A percentile compares a stretch with the other conserved stretches of the same genome.
Evolutionary conservation across 768 basidiomycete species (phyloP).

Genomic region (Tephrocybe sp.): DNA sequence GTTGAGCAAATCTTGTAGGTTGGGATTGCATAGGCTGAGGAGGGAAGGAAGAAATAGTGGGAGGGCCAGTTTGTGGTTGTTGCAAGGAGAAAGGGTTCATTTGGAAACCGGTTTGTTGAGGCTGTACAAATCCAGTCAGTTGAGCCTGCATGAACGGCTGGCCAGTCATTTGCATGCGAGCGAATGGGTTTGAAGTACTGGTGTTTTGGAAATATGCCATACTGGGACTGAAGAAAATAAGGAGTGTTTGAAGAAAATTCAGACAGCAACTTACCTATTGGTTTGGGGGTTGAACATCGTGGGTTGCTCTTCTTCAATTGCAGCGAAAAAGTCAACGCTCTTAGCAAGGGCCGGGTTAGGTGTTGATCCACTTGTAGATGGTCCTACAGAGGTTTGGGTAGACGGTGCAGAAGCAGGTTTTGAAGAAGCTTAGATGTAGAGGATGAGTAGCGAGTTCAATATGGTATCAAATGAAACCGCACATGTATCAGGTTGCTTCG

Average conservation of each 20-base stretch:
- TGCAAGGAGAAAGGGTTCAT: constrained; percentile 45
- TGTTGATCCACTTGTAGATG: constrained; percentile 17
- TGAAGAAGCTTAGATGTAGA: not conserved
- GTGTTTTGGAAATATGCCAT: constrained; percentile 55
- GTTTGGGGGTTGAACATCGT: constrained; percentile 67
- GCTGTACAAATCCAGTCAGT: constrained; percentile 52
- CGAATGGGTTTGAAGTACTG: constrained; percentile 74
- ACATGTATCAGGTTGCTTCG: constrained; percentile 28
- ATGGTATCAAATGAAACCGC: constrained; percentile 11
- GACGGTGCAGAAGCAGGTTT: constrained; percentile 2
- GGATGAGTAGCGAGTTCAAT: not conserved
- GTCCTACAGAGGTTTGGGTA: constrained; percentile 3
- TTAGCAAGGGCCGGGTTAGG: constrained; percentile 5
- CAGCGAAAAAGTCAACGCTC: constrained; percentile 81
- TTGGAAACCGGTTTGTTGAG: constrained; percentile 45
- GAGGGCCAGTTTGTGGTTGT: constrained; percentile 41
- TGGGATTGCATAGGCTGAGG: constrained; percentile 34
- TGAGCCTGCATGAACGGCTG: constrained; percentile 50
- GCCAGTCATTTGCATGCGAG: constrained; percentile 52
- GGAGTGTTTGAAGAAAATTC: not conserved
- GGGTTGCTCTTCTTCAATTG: constrained; percentile 81
- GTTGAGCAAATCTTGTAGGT: constrained; percentile 35
- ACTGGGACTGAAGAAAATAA: constrained; percentile 35
- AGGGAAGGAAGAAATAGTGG: constrained; percentile 53
- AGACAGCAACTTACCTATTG: constrained; percentile 39